These are phyloP conservation scores for Aureoboletus auriporus DNA, from an alignment of 768 basidiomycete species.

Conservation along the genomic window DNA sequence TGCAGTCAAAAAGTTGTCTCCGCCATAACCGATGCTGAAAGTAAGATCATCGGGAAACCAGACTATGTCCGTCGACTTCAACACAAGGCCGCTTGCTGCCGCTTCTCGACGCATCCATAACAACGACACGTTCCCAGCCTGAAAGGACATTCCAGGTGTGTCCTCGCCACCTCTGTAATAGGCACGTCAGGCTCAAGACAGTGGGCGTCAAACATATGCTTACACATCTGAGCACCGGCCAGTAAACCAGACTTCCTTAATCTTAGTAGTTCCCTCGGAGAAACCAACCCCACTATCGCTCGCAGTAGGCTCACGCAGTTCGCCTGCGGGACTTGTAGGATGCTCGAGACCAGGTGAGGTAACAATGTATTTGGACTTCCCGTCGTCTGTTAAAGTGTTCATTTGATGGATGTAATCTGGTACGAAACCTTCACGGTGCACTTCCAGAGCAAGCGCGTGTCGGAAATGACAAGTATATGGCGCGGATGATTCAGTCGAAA, in stretches of 20 bases:
- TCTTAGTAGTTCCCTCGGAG: conserved; percentile 6
- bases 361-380: conserved; percentile 2
- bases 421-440: conserved; percentile 56
- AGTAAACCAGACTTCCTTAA: too few relatives aligned
- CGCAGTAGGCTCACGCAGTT: not conserved
- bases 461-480: conserved; percentile 51
- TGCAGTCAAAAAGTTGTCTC: too few relatives aligned
- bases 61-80: too few relatives aligned
- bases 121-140: too few relatives aligned
- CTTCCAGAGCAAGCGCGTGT: conserved; percentile 61
- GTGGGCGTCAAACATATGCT: not conserved
- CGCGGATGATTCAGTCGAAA: conserved; percentile 35
- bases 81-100: too few relatives aligned
- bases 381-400: conserved; percentile 14
- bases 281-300: not conserved
- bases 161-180: too few relatives aligned
- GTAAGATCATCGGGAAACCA: too few relatives aligned
- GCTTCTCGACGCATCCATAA: too few relatives aligned
- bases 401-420: conserved; percentile 32
- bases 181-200: too few relatives aligned
- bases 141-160: too few relatives aligned
- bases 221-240: conserved; percentile 29
- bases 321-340: not conserved
- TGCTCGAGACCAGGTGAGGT: not conserved
- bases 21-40: too few relatives aligned